Base-by-base conservation (phyloP, 163 green algal species). In the Trebouxia gelatinosa region DNA sequence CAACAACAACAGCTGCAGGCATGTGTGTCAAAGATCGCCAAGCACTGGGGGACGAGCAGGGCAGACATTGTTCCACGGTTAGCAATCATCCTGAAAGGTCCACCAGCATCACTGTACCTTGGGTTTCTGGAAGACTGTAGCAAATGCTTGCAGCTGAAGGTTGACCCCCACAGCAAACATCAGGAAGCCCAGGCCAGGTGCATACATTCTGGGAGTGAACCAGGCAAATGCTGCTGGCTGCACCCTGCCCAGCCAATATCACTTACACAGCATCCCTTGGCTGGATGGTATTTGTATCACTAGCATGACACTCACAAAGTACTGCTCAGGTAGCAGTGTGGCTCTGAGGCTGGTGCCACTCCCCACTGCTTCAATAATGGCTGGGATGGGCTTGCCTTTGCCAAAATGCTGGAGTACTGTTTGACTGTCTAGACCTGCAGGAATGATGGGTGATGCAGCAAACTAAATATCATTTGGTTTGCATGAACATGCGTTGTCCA, bases 281-380 rank as follows among this genome's bases (percentile, higher is more conserved):
- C 17, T 38, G 23, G 67, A 16, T 28, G n/a, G n/a, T n/a, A n/a
- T n/a, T n/a, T n/a, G n/a, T n/a, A n/a, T n/a, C 5, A 86, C 87
- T 40, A 97, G 59, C 80, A 89, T 90, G 11, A 97, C 88, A 38
- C 86, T 83, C 11, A 90, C 84, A 29, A 58, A 83, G 54, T 90
- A 81, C 35, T 91, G 85, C 29, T 86, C 83, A 0, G 89, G 89
- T 78, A 97, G 85, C 71, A 98, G 80, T 28, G 81, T 93, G 37
- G 97, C 84, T 59, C 91, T 87, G 66, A 98, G 72, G 16, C 74
- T 91, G 85, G 79, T 86, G 54, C 93, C 94, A 74, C 89, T 92
- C 54, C 89, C 78, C 28, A 95, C 89, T 21, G 81, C 81, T 75
- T 98, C 95, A 74, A 98, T 94, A 37, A 98, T 89, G 2, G 84